Percentiles rank a stretch among this genome's conserved stretches.
Conservation (phyloP, 106 monocot species). For the Acorus calamus region DNA sequence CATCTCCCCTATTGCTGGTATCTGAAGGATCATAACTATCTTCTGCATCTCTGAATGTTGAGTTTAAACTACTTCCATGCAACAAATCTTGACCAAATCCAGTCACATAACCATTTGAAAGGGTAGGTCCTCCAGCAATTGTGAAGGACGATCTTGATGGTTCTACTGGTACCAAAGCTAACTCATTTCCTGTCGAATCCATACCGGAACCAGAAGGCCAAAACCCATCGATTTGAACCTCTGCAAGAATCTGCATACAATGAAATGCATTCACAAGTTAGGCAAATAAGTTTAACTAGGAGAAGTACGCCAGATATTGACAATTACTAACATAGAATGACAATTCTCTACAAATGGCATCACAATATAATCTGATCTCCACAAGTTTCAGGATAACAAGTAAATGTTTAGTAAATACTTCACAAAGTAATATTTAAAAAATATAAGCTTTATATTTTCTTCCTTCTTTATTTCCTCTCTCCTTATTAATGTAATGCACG, state of each 20-base stretch:
- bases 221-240: conserved; percentile 24
- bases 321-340: too few relatives aligned
- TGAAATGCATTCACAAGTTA: too few relatives aligned
- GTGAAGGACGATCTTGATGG: conserved; percentile 47
- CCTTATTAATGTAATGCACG: too few relatives aligned
- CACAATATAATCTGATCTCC: too few relatives aligned
- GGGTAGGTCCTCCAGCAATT: conserved; percentile 57
- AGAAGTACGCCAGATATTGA: too few relatives aligned
- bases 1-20: conserved; percentile 37
- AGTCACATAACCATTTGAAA: conserved; percentile 43
- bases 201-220: conserved; percentile 17
- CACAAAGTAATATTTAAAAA: too few relatives aligned
- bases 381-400: too few relatives aligned
- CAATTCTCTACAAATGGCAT: too few relatives aligned
- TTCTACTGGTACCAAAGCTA: conserved; percentile 55
- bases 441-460: too few relatives aligned
- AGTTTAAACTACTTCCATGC: conserved; percentile 26
- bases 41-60: conserved; percentile 22
- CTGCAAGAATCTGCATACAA: conserved; percentile 46
- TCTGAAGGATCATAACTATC: conserved; percentile 26
- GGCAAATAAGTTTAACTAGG: too few relatives aligned
- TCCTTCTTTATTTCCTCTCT: too few relatives aligned
- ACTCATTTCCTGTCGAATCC: conserved; percentile 43
- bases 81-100: conserved; percentile 34
- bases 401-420: too few relatives aligned